Evolutionary conservation across 1,139 yeast species (phyloP), one percentile per base, ranked within the genome.

Genomic region (Suhomyces bokatorum): DNA sequence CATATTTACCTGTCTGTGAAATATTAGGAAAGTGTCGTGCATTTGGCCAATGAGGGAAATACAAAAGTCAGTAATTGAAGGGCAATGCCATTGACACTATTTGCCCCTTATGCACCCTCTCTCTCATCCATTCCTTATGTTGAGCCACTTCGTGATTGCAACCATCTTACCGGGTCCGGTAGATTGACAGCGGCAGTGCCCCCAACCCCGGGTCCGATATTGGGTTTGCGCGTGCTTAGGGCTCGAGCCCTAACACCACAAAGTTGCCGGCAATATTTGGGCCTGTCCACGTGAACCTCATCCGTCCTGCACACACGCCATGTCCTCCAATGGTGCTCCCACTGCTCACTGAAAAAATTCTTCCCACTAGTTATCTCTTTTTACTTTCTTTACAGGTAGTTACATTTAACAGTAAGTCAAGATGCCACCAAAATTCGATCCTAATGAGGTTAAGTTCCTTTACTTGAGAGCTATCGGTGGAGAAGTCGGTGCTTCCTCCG

Each of bases 391-490:
- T 39, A 40, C 38, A 33, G 41, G 39, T 35, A 43, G 45, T 42
- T 45, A 35, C 43, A 45, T 42, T 36, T 39, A 44, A 40, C 39
- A 46, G 50, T 44, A 40, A 53, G 44, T 49, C 60, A 70, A 66
- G 56, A 87, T 87, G 95, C 95, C 95, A 80, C 95, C 95, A 83
- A 88, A 93, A 84, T 83, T 91, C 81, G 99, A 93, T 79, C 99
- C 99, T 73, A 79, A 66, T 81, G 99, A 93, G 87, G 97, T 93
- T 74, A 91, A 91, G 80, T 89, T 81, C 87, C 83, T 93, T 81
- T 93, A 91, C 90, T 83, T 93, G 78, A 89, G 99, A 87, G 98
- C 99, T 78, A 95, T 91, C 65, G 99, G 99, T 87, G 99, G 99
- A 84, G 99, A 93, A 84, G 96, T 95, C 69, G 99, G 98, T 83